Conservation (phyloP, 2,329 filamentous ascomycete species). For the Aspergillus versicolor region DNA sequence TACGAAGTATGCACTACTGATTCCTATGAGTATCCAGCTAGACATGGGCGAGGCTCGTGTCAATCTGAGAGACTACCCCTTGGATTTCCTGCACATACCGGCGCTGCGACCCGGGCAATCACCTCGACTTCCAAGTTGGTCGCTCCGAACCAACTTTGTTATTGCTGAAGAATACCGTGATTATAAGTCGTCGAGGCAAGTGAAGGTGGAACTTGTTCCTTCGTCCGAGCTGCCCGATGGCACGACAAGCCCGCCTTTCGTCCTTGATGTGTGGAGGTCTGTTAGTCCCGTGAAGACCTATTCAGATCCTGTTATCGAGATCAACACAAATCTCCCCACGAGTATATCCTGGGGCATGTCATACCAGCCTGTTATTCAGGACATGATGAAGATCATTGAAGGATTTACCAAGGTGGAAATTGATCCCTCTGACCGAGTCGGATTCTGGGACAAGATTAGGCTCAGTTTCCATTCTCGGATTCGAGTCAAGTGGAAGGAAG, state of each 20-base stretch:
- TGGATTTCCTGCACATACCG: conserved; percentile 89
- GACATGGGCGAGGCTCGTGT: conserved; percentile 87
- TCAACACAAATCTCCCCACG: conserved; percentile 89
- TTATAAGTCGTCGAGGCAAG: conserved; percentile 73
- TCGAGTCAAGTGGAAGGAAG: conserved; percentile 86
- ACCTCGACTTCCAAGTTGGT: conserved; percentile 74
- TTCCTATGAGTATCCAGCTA: conserved; percentile 86
- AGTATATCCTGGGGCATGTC: conserved; percentile 96
- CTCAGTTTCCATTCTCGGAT: conserved; percentile 91
- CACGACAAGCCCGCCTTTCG: conserved; percentile 63
- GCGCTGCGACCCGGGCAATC: conserved; percentile 77
- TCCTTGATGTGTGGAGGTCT: conserved; percentile 83
- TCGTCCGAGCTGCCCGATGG: conserved; percentile 60
- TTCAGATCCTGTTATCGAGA: conserved; percentile 85
- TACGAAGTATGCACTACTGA: conserved; percentile 83
- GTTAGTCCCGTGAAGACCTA: conserved; percentile 96
- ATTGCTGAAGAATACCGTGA: conserved; percentile 91
- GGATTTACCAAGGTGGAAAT: conserved; percentile 95
- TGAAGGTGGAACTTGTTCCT: conserved; percentile 81
- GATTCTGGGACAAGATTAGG: conserved; percentile 98
- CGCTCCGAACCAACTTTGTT: conserved; percentile 86
- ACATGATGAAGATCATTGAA: conserved; percentile 99
- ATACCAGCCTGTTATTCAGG: conserved; percentile 96
- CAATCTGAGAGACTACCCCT: conserved; percentile 87
- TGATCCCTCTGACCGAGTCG: conserved; percentile 88